These are phyloP conservation scores for Trichoderma gracile DNA, from an alignment of 2,329 filamentous ascomycete species.

Conservation along the genomic window DNA sequence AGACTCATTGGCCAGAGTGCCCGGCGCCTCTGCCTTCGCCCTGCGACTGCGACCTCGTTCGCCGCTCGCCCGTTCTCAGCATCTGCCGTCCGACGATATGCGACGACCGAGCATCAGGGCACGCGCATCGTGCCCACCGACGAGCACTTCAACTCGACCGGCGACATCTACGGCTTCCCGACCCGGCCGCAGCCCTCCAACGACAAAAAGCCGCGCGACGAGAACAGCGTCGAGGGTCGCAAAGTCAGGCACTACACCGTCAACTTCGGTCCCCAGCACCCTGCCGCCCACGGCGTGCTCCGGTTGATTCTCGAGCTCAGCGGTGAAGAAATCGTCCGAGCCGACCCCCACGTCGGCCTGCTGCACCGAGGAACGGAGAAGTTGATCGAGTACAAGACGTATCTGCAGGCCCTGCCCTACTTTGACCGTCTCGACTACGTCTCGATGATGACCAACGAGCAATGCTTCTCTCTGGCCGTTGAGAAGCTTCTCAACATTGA, in stretches of 20 bases:
- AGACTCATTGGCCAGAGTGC: slow-evolving; percentile 71
- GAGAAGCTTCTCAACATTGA: slow-evolving; percentile 98
- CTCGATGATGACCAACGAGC: slow-evolving; percentile 99
- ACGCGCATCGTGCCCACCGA: slow-evolving; percentile 68
- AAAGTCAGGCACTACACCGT: slow-evolving; percentile 99
- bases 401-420: slow-evolving; percentile 95
- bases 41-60: slow-evolving; percentile 38
- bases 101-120: slow-evolving; percentile 52
- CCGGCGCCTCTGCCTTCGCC: slow-evolving; percentile 64
- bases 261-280: slow-evolving; percentile 99
- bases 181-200: slow-evolving; percentile 44
- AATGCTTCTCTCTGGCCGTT: slow-evolving; percentile 91
- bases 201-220: slow-evolving; percentile 49
- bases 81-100: slow-evolving; percentile 62
- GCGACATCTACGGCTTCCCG: slow-evolving; percentile 51
- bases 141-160: slow-evolving; percentile 59
- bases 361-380: slow-evolving; percentile 98
- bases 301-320: slow-evolving; percentile 96
- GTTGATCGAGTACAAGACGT: slow-evolving; percentile 99
- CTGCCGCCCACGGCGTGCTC: slow-evolving; percentile 95
- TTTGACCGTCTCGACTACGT: slow-evolving; percentile 99
- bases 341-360: slow-evolving; percentile 94
- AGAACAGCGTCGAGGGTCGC: slow-evolving; percentile 57
- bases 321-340: slow-evolving; percentile 94
- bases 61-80: slow-evolving; percentile 65